phyloP scores from a whole-genome alignment of 495 filamentous ascomycete genomes.

The Aeminium ludgeri region DNA sequence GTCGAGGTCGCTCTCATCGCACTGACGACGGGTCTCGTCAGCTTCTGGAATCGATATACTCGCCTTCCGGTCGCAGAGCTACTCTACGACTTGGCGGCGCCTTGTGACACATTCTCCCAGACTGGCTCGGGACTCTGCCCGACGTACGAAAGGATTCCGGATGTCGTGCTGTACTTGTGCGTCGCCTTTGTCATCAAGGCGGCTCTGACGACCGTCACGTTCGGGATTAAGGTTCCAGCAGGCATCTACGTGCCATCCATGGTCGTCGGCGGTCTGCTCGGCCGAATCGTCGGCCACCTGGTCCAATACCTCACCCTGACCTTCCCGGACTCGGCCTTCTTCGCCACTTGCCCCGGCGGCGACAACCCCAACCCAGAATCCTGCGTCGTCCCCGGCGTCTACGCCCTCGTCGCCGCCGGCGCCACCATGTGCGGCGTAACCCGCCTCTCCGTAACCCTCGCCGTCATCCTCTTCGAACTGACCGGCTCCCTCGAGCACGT shows the following conservation, averaged over 20 bases:
- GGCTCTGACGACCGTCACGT: constrained; percentile 70
- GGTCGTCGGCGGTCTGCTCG: constrained; percentile 91
- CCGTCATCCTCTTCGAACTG: constrained; percentile 89
- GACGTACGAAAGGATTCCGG: constrained; percentile 53
- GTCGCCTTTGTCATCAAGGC: constrained; percentile 81
- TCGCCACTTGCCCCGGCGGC: constrained; percentile 49
- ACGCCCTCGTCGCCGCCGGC: constrained; percentile 85
- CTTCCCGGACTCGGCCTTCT: constrained; percentile 54
- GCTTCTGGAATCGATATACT: constrained; percentile 89
- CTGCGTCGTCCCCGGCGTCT: constrained; percentile 92
- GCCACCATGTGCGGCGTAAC: constrained; percentile 98
- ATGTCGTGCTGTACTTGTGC: constrained; percentile 49
- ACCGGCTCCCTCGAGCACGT: constrained; percentile 92
- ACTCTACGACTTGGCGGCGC: constrained; percentile 74
- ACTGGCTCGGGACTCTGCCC: constrained; percentile 59
- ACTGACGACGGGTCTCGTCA: constrained; percentile 60
- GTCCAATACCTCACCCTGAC: constrained; percentile 68
- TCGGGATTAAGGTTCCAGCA: constrained; percentile 87
- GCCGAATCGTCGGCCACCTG: constrained; percentile 69
- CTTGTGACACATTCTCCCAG: constrained; percentile 52
- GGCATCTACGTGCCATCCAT: constrained; percentile 97
- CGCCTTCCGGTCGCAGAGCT: constrained; percentile 81
- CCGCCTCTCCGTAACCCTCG: constrained; percentile 78
- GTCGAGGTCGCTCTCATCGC: constrained; percentile 82
- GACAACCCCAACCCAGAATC: constrained; percentile 49